phyloP scores from a whole-genome alignment of 768 basidiomycete species.

The Kwoniella sp. region DNA sequence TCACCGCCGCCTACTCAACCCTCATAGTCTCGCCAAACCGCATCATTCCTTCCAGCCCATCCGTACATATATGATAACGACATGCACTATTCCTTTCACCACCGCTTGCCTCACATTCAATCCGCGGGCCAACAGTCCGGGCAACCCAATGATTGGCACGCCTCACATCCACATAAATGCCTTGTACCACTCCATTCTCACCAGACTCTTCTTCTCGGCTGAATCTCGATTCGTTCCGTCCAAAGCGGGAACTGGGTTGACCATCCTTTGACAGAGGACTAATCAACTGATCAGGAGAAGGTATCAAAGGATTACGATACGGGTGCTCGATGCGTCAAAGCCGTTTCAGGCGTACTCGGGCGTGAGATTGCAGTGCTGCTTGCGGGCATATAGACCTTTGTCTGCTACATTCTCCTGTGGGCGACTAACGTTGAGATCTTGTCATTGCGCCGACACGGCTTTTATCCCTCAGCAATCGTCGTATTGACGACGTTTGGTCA shows the following conservation, averaged over 20 bases:
- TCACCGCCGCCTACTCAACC: slow-evolving; percentile 16
- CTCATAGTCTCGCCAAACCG: slow-evolving; percentile 3
- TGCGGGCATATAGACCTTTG: too few species aligned
- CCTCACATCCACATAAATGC: too few species aligned
- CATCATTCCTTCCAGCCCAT: neutral
- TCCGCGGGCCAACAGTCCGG: too few species aligned
- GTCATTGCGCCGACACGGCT: too few species aligned
- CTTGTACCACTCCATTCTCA: neutral
- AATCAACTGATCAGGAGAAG: neutral
- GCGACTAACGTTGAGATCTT: too few species aligned
- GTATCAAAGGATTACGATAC: neutral
- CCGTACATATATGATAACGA: slow-evolving; percentile 1
- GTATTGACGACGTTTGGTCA: too few species aligned
- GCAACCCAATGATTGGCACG: too few species aligned
- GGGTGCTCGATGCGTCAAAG: neutral
- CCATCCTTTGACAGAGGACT: neutral
- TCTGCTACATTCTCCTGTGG: too few species aligned
- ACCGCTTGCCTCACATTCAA: neutral
- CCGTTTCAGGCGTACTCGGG: too few species aligned
- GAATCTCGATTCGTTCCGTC: neutral
- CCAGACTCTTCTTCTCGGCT: too few species aligned
- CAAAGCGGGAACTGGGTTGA: neutral
- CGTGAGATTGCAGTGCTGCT: too few species aligned
- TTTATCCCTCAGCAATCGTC: too few species aligned
- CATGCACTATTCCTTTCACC: slow-evolving; percentile 7